Percentiles rank a stretch among this genome's conserved stretches.
Evolutionary conservation across 371 early-diverging fungal species (phyloP).

Genomic region (Mucor racemosus): DNA sequence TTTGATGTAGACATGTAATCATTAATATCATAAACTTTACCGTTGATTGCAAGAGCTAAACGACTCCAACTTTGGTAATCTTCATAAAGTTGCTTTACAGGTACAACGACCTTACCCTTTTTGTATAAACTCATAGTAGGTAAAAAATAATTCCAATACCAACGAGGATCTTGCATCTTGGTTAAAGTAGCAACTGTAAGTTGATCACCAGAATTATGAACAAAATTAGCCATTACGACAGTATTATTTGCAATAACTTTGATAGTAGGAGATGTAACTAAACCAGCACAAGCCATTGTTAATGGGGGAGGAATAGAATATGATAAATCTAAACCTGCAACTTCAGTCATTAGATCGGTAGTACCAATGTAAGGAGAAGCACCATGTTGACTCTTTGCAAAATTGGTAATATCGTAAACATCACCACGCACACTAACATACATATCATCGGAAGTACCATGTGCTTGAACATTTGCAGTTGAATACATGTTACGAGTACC

Average conservation of each 20-base stretch:
- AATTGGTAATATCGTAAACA: slow-evolving; percentile 71
- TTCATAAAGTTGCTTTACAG: slow-evolving; percentile 44
- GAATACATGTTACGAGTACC: slow-evolving; percentile 70
- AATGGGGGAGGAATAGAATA: slow-evolving; percentile 77
- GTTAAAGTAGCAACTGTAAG: slow-evolving; percentile 24
- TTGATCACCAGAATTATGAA: slow-evolving; percentile 52
- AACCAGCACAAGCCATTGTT: slow-evolving; percentile 59
- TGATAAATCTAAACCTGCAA: slow-evolving; percentile 73
- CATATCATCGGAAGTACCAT: slow-evolving; percentile 52
- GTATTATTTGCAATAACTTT: slow-evolving; percentile 41
- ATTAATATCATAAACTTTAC: slow-evolving; percentile 79
- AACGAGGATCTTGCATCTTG: slow-evolving; percentile 49
- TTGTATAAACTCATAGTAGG: slow-evolving; percentile 67
- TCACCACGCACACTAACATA: slow-evolving; percentile 73
- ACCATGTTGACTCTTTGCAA: slow-evolving; percentile 59
- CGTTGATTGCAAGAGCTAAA: slow-evolving; percentile 71
- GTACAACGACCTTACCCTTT: slow-evolving; percentile 69
- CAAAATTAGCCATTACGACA: slow-evolving; percentile 32
- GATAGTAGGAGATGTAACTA: slow-evolving; percentile 46
- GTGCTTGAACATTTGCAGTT: slow-evolving; percentile 49
- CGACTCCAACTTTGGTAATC: slow-evolving; percentile 55
- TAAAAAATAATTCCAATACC: slow-evolving; percentile 71
- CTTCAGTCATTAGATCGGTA: slow-evolving; percentile 61
- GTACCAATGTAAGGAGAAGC: slow-evolving; percentile 47
- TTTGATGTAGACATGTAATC: slow-evolving; percentile 64